Evolutionary conservation across 768 basidiomycete species (phyloP).

Genomic region (Rhodocollybia butyracea): DNA sequence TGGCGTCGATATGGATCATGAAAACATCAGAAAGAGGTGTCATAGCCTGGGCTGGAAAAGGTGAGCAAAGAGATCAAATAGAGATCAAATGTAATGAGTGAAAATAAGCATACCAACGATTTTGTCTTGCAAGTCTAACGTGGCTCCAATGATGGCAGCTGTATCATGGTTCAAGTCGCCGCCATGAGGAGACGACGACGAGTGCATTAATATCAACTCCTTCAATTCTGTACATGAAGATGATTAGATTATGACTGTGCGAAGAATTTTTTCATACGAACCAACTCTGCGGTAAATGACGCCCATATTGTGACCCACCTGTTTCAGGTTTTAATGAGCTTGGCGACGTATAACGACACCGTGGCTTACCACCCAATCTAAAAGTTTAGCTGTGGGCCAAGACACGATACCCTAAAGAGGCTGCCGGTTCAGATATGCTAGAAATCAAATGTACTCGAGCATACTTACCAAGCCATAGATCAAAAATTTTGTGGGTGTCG

Average conservation of each 20-base stretch:
- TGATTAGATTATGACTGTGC: background rate
- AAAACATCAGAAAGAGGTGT: conserved; percentile 77
- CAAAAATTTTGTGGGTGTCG: conserved; percentile 58
- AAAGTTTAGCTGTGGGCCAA: conserved; percentile 83
- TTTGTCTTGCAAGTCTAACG: conserved; percentile 87
- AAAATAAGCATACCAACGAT: conserved; percentile 47
- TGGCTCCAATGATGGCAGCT: conserved; percentile 86
- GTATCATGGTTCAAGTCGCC: conserved; percentile 88
- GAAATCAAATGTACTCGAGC: background rate
- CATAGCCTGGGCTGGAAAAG: no score
- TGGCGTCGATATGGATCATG: conserved; percentile 81
- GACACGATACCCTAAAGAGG: conserved; percentile 59
- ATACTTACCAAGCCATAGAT: conserved; percentile 63
- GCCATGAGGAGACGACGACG: conserved; percentile 64
- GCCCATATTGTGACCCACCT: conserved; percentile 85
- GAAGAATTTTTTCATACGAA: conserved; percentile 19
- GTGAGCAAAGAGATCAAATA: no score
- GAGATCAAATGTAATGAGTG: no score
- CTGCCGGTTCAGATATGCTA: background rate
- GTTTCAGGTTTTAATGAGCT: no score
- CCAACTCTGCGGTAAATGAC: conserved; percentile 84
- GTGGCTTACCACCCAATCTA: conserved; percentile 72
- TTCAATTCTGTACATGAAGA: conserved; percentile 56
- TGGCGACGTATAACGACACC: no score
- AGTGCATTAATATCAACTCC: conserved; percentile 88